Base-by-base conservation (phyloP, 2,329 filamentous ascomycete genomes). In the Clonostachys chloroleuca region DNA sequence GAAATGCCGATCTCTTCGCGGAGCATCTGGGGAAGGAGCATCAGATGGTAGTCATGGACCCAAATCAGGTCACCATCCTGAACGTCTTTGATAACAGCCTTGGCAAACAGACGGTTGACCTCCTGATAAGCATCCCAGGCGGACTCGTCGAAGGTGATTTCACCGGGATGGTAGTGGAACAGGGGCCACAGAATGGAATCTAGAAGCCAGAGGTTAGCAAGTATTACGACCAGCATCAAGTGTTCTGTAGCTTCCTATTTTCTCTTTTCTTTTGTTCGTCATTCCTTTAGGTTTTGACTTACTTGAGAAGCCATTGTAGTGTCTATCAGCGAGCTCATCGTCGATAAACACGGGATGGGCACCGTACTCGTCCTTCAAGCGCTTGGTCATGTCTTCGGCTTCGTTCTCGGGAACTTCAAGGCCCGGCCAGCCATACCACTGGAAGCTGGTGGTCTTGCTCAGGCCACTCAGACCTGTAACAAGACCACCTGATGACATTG, bases 291-390 rank as follows among this genome's bases (percentile, higher is more conserved):
- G 5, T n/a, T 3, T 2, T 30, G 18, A 63, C 87, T 66, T 72
- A 95, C 90, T 97, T 36, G 92, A 92, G 67, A 97, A 97, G 43
- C 94, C 94, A 63, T 99, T 99, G 77, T 99, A 97, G 69, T 97
- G 94, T 52, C 86, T 82, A 66, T 97, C 94, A 45, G 92, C 92
- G 51, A 97, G 80, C 56, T 97, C 91, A 59, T 96, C 90, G 51
- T 92, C 87, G 60, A 97, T 84, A 65, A 96, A 96, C 47, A 99
- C 87, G 2, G 94, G 92, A 39, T 95, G 83, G 8, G 92, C 92
- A 56, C 87, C 85, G 67, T 95, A 92, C 59, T 96, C 87, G 18
- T 94, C 84, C 70, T 89, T 88, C 61, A 97, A 74, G 53, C 87
- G 83, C 61, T 86, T 77, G 61, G 83, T 86, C 66, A 99, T 84